Evolutionary conservation across 225 moss, liverwort and hornwort species (phyloP).

Genomic region (Straminergon stramineum): DNA sequence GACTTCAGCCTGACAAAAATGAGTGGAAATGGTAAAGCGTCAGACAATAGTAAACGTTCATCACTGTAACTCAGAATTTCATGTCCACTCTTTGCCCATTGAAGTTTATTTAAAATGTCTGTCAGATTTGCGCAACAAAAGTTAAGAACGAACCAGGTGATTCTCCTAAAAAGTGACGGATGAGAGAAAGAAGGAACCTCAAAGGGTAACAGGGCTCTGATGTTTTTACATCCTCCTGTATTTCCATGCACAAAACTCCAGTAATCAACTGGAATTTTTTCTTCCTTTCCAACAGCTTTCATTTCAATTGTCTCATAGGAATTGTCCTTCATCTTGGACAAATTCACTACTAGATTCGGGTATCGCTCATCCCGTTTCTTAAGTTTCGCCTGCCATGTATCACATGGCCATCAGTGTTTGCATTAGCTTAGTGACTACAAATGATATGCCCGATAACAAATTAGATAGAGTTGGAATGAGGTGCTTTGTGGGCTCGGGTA

Average conservation of each 20-base stretch:
- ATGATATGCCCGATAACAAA: not conserved
- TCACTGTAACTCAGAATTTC: not conserved
- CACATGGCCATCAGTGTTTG: slow-evolving; percentile 2
- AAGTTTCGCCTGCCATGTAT: slow-evolving; percentile 27
- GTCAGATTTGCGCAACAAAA: not conserved
- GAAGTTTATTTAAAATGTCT: not conserved
- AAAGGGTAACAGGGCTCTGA: slow-evolving; percentile 44
- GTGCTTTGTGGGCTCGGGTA: not conserved
- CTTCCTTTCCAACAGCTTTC: slow-evolving; percentile 35
- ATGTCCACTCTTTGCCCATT: not conserved
- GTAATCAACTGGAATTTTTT: slow-evolving; percentile 28
- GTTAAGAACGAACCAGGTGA: not conserved
- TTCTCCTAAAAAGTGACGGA: not conserved
- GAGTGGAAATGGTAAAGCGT: not conserved
- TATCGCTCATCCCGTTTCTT: slow-evolving; percentile 21
- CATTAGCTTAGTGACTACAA: not conserved
- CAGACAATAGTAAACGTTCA: not conserved
- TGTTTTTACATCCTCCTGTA: slow-evolving; percentile 19
- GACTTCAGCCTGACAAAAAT: not conserved
- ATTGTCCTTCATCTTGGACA: slow-evolving; percentile 25
- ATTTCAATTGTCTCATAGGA: slow-evolving; percentile 43
- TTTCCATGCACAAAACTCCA: slow-evolving; percentile 45
- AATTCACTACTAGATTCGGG: slow-evolving; percentile 24
- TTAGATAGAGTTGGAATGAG: not conserved
- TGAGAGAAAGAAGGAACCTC: slow-evolving; percentile 33